These are phyloP conservation scores for Exophiala sp. DNA, from an alignment of 2,329 filamentous ascomycete genomes.

Conservation along the genomic window DNA sequence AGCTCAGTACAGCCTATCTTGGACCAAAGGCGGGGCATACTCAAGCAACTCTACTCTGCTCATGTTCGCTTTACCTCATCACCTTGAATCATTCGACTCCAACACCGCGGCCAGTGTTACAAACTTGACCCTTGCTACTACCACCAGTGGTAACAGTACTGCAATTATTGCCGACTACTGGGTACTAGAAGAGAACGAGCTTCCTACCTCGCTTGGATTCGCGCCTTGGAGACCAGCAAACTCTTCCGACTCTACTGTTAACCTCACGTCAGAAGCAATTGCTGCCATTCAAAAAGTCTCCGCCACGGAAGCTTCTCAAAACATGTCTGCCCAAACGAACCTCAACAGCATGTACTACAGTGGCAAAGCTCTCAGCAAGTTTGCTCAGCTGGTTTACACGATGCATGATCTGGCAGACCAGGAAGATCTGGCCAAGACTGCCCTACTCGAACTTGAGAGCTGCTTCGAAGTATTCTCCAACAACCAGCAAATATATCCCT, in stretches of 20 bases:
- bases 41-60: conserved; percentile 57
- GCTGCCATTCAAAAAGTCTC: conserved; percentile 60
- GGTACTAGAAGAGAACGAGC: conserved; percentile 70
- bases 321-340: conserved; percentile 70
- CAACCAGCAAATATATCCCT: conserved; percentile 63
- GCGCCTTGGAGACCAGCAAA: conserved; percentile 66
- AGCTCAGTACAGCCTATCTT: conserved; percentile 72
- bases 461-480: conserved; percentile 64
- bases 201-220: conserved; percentile 73
- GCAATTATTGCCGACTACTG: conserved; percentile 70
- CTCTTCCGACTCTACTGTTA: conserved; percentile 33
- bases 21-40: conserved; percentile 65
- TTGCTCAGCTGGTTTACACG: conserved; percentile 65
- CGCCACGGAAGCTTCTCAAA: conserved; percentile 69
- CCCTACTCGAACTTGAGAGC: conserved; percentile 60
- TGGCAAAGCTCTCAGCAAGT: conserved; percentile 80
- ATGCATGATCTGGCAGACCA: conserved; percentile 63
- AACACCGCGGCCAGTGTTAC: conserved; percentile 50
- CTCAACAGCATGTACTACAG: conserved; percentile 89
- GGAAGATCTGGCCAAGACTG: conserved; percentile 52
- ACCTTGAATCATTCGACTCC: conserved; percentile 69
- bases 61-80: conserved; percentile 88
- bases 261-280: conserved; percentile 51
- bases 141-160: conserved; percentile 78
- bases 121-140: conserved; percentile 65